phyloP scores from a whole-genome alignment of 73 alveolate species.

The Stentor roeselii region DNA sequence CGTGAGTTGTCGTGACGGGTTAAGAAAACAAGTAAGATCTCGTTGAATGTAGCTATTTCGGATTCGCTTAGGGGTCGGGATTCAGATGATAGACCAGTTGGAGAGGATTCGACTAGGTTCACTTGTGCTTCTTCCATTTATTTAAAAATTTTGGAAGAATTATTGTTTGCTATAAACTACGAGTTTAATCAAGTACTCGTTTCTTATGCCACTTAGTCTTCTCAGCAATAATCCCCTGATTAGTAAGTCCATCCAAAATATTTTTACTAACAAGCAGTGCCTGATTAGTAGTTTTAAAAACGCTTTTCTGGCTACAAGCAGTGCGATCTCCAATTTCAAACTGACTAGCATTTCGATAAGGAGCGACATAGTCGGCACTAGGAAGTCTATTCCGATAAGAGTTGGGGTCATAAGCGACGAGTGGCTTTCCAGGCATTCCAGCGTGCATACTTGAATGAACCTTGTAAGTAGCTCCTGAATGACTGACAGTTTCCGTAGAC shows the following conservation, averaged over 20 bases:
- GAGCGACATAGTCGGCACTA: constrained; percentile 53
- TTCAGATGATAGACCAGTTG: not conserved
- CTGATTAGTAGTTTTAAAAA: constrained; percentile 21
- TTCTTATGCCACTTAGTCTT: constrained; percentile 53
- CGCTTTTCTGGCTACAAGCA: constrained; percentile 20
- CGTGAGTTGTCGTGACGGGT: not conserved
- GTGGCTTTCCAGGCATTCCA: constrained; percentile 75
- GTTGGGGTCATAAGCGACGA: constrained; percentile 62
- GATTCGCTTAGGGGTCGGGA: not conserved
- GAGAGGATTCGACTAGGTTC: not conserved
- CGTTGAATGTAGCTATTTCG: constrained; percentile 19
- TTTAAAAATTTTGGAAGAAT: not conserved
- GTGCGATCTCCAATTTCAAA: constrained; percentile 58
- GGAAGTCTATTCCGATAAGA: constrained; percentile 60
- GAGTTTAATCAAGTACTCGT: constrained; percentile 27
- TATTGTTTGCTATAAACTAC: not conserved
- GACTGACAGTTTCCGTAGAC: constrained; percentile 42
- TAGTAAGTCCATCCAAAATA: constrained; percentile 14
- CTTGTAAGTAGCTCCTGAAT: constrained; percentile 34
- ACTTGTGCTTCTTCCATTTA: not conserved
- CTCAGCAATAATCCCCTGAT: constrained; percentile 61
- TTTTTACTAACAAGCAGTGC: not conserved
- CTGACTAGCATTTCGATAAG: constrained; percentile 59
- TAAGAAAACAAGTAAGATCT: not conserved
- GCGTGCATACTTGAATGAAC: constrained; percentile 47